These are phyloP conservation scores for Fragaria vesca DNA, from an alignment of 306 rosid genomes.

Conservation along the genomic window DNA sequence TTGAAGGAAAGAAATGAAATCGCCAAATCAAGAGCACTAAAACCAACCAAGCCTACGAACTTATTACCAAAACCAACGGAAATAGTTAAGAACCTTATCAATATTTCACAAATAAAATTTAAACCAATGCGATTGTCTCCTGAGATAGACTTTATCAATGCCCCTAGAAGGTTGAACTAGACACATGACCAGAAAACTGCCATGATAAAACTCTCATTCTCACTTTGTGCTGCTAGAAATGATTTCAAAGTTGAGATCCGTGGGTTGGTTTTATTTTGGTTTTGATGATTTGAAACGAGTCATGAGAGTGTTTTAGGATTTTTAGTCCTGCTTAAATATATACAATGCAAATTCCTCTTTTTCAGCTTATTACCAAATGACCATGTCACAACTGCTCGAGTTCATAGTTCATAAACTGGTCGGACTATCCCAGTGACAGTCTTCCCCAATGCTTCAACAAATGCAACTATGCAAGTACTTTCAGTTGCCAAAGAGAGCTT, in stretches of 20 bases:
- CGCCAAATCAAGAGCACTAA: not conserved
- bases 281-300: not conserved
- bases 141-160: too few species aligned
- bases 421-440: not conserved
- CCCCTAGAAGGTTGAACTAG: too few species aligned
- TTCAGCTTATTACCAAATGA: not conserved
- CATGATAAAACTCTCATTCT: not conserved
- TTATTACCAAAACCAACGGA: too few species aligned
- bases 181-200: too few species aligned
- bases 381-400: not conserved
- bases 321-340: not conserved
- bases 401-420: not conserved
- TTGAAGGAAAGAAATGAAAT: too few species aligned
- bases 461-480: not conserved
- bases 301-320: not conserved
- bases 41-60: not conserved
- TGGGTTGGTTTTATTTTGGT: not conserved
- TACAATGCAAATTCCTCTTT: not conserved
- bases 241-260: not conserved
- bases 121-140: too few species aligned
- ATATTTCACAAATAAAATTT: too few species aligned
- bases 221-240: not conserved
- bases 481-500: not conserved
- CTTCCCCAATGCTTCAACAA: not conserved
- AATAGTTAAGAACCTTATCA: too few species aligned